Evolutionary conservation across 768 basidiomycete species (phyloP).

Genomic region (Exsudoporus frostii): DNA sequence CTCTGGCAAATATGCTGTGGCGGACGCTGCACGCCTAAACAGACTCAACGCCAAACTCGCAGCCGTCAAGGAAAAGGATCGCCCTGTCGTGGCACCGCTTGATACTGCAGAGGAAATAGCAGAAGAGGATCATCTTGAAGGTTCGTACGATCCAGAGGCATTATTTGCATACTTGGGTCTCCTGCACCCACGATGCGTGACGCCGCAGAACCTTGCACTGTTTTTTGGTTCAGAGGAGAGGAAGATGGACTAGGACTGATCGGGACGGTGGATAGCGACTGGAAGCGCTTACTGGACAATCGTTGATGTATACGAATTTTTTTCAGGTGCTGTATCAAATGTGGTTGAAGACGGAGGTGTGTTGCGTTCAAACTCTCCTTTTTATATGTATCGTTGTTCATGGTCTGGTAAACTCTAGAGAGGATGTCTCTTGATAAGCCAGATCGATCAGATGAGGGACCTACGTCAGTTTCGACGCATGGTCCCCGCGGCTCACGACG

Average conservation of each 20-base stretch:
- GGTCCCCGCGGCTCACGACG: slow-evolving; percentile 73
- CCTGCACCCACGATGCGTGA: slow-evolving; percentile 50
- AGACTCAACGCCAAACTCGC: slow-evolving; percentile 69
- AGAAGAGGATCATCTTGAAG: slow-evolving; percentile 38
- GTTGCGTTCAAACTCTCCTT: neutral
- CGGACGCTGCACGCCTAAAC: slow-evolving; percentile 72
- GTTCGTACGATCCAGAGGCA: slow-evolving; percentile 48
- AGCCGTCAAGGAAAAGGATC: slow-evolving; percentile 40
- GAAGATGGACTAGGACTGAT: neutral
- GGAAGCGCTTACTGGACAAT: neutral
- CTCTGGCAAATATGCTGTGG: slow-evolving; percentile 69
- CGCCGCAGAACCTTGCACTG: slow-evolving; percentile 37
- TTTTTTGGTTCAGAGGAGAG: neutral
- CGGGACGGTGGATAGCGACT: neutral
- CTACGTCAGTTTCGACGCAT: slow-evolving; percentile 68
- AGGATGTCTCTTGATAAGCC: slow-evolving; percentile 53
- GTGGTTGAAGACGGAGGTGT: slow-evolving; percentile 20
- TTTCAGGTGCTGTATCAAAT: slow-evolving; percentile 18
- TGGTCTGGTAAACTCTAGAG: slow-evolving; percentile 30
- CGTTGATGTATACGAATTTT: slow-evolving; percentile 14
- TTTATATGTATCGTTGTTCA: slow-evolving; percentile 5
- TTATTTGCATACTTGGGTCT: slow-evolving; percentile 47
- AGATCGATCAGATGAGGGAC: slow-evolving; percentile 22
- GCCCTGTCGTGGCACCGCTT: slow-evolving; percentile 21
- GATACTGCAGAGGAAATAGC: slow-evolving; percentile 32